Evolutionary conservation across 1,284 basidiomycete species (phyloP), one percentile per base, ranked within the genome.

Genomic region (Quambalaria eucalypti): DNA sequence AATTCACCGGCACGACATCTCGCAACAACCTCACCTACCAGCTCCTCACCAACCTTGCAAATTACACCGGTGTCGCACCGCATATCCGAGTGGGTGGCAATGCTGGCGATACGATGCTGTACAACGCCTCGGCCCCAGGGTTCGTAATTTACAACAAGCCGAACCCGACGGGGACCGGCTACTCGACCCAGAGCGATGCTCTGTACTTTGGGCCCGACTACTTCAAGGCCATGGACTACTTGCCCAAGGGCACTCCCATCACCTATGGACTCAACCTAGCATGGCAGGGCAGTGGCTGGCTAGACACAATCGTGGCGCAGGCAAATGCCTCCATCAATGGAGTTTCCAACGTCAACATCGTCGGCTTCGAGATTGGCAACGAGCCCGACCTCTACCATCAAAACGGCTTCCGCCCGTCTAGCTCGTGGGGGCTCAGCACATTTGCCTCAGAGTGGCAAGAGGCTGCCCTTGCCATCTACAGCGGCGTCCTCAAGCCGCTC

Each of bases 251-350:
- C 28, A 68, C 66, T 2, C 65, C 66, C 44, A 56, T 68, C 57
- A 68, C 66, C 25, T 68, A 66, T 46, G 62, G 62, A 33, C 52
- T 68, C 52, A 66, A 66, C 29, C 57, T 68, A 28, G 66, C 65
- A 10, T 68, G 66, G 36, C 25, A 29, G 2, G 66, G 62, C 25
- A 44, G 48, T 8, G 64, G 66, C 33, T 55, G 59, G 3, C 23
- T 62, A 1, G 30, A 57, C 40, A 56, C 55, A n/a, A 59, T 66
- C 33, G 54, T 58, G 0, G 28, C 55, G 21, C 59, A 62, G 38
- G 66, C 66, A 1, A 23, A 49, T 9, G 62, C 61, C 10, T 59
- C 60, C 14, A 53, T 68, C 19, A 46, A 56, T 21, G 48, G 52
- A 29, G 49, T 65, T 28, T 38, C 47, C 21, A 49, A 44, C 31